These are phyloP conservation scores for Solanum aculeatissimum DNA, from an alignment of 305 asterid genomes.

Conservation along the genomic window DNA sequence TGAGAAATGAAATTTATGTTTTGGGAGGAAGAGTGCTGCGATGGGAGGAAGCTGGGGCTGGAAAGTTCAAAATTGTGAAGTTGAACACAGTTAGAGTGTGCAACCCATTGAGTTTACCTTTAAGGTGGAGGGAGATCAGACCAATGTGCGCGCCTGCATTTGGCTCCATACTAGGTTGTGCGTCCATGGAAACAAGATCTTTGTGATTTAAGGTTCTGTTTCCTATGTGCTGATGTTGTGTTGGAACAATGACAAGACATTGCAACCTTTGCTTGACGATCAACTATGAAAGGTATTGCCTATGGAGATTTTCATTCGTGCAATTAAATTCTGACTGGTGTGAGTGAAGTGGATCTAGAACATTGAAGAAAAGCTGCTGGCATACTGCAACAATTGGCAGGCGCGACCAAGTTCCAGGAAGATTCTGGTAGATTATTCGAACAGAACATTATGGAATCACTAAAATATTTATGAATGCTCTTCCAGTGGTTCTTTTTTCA, in stretches of 20 bases:
- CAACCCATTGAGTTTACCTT: not conserved
- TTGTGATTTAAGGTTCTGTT: not conserved
- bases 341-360: not conserved
- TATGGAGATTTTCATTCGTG: not conserved
- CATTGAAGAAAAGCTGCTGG: not conserved
- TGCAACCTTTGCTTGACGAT: not conserved
- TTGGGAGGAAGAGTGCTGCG: slow-evolving; percentile 4
- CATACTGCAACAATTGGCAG: not conserved
- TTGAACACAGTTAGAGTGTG: not conserved
- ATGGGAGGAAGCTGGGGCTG: not conserved
- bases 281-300: not conserved
- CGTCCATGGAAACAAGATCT: not conserved
- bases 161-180: slow-evolving; percentile 1
- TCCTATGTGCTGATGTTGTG: not conserved
- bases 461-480: not conserved
- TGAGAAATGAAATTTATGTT: not conserved
- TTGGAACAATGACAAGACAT: not conserved
- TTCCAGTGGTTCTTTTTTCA: not conserved
- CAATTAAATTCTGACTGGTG: not conserved
- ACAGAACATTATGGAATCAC: not conserved
- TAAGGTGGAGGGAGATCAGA: slow-evolving; percentile 1
- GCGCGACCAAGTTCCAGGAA: not conserved
- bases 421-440: not conserved
- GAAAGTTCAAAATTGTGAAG: not conserved
- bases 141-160: not conserved